Conservation (phyloP, 2,329 filamentous ascomycete species). For the Colletotrichum viniferum region DNA sequence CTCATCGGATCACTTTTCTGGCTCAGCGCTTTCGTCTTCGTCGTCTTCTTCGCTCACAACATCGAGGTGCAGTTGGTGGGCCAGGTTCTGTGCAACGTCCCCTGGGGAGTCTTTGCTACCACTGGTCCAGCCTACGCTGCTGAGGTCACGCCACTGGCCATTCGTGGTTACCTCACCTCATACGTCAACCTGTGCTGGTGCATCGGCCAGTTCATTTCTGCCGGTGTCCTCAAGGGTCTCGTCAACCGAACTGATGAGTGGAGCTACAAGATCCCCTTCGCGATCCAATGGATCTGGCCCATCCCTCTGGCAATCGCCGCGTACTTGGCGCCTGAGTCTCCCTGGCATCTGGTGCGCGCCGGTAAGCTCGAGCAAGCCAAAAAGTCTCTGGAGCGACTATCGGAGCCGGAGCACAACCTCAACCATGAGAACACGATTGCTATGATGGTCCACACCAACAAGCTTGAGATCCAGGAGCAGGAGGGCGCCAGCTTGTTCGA, state of each 20-base stretch:
- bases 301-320: slow-evolving; percentile 35
- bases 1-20: slow-evolving; percentile 46
- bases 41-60: slow-evolving; percentile 52
- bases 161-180: slow-evolving; percentile 47
- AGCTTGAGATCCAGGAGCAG: slow-evolving; percentile 46
- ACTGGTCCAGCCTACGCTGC: slow-evolving; percentile 47
- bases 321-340: slow-evolving; percentile 39
- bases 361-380: slow-evolving; percentile 36
- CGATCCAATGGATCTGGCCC: slow-evolving; percentile 44
- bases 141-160: slow-evolving; percentile 45
- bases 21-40: slow-evolving; percentile 49
- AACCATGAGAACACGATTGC: slow-evolving; percentile 41
- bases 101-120: slow-evolving; percentile 52
- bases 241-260: slow-evolving; percentile 35
- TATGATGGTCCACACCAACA: slow-evolving; percentile 49
- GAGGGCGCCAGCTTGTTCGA: slow-evolving; percentile 46
- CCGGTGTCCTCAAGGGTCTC: slow-evolving; percentile 43
- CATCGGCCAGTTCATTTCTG: slow-evolving; percentile 46
- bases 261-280: slow-evolving; percentile 46
- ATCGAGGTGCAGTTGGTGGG: slow-evolving; percentile 47
- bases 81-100: slow-evolving; percentile 49
- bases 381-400: slow-evolving; percentile 33
- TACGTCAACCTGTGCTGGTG: slow-evolving; percentile 50
- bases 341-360: slow-evolving; percentile 39
- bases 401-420: slow-evolving; percentile 32